Conservation (phyloP, 2,329 filamentous ascomycete genomes). For the Nemania sp. region DNA sequence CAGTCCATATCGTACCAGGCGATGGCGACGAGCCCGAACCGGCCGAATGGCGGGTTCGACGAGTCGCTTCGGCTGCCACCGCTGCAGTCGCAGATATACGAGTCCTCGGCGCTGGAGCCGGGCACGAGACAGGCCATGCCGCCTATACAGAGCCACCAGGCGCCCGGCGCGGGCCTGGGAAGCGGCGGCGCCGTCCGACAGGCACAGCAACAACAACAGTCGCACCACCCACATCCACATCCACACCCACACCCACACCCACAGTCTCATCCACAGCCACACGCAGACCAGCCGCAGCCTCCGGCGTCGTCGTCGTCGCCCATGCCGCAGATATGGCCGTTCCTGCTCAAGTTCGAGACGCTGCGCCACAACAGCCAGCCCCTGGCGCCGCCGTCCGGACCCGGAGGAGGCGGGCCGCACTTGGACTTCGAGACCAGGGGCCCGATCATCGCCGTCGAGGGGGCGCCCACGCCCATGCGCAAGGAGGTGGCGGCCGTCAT, state of each 20-base stretch:
- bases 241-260: background rate
- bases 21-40: slow-evolving; percentile 38
- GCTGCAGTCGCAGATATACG: slow-evolving; percentile 51
- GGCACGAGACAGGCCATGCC: slow-evolving; percentile 20
- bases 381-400: slow-evolving; percentile 52
- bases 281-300: background rate
- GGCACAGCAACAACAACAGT: slow-evolving; percentile 18
- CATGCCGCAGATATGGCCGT: slow-evolving; percentile 58
- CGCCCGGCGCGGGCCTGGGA: slow-evolving; percentile 26
- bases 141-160: slow-evolving; percentile 12
- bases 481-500: slow-evolving; percentile 66
- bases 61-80: slow-evolving; percentile 60
- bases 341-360: slow-evolving; percentile 75
- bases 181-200: slow-evolving; percentile 10
- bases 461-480: slow-evolving; percentile 59
- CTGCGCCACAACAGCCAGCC: slow-evolving; percentile 77
- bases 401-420: slow-evolving; percentile 39
- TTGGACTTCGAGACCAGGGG: slow-evolving; percentile 61
- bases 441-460: slow-evolving; percentile 82
- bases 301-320: slow-evolving; percentile 17
- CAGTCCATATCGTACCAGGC: slow-evolving; percentile 44
- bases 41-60: slow-evolving; percentile 55
- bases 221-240: background rate
- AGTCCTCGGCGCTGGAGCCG: slow-evolving; percentile 34
- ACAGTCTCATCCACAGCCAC: too few relatives aligned